Evolutionary conservation across 768 basidiomycete genomes (phyloP), one percentile per base, ranked within the genome.

Genomic region (Suillus fuscotomentosus): DNA sequence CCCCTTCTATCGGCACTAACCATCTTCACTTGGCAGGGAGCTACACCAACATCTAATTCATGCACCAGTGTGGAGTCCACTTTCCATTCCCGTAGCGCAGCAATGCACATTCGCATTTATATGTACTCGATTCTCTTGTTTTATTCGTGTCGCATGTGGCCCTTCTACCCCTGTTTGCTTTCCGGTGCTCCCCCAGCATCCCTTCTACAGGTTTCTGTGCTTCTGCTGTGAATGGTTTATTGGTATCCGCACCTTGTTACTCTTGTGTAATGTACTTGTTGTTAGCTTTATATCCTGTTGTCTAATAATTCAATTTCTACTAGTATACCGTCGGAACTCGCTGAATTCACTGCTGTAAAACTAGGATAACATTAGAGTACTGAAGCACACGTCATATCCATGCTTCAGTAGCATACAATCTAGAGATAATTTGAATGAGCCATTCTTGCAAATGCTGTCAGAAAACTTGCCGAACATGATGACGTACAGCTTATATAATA

Each of bases 1-100:
- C 42, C 64, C 69, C 70, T 66, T 66, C 20, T 43, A 57, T 53
- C 5, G 27, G 57, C 20, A 27, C 41, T 59, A 27, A 59, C 24
- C 3, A 27, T 5, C 10, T 20, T 27, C 20, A 20, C 53, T 54
- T 59, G 9, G 39, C 57, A 59, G 57, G 57, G 57, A 59, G 57
- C 41, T 59, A 59, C 57, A 42, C 41, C 57, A 59, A 42, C 57
- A 59, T 59, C 41, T 59, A 59, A 42, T 42, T 42, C 24, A 59
- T 42, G 17, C 24, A 42, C 39, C 3, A 7, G 39, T 27, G 57
- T 39, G 53, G 53, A 31, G 41, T 42, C 27, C 57, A 20, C 24
- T 59, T 50, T 59, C 11, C 41, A 59, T 59, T 59, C 57, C 39
- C 24, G 36, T 38, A 59, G 57, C 24, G 17, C 57, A 42, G 27